Base-by-base conservation (phyloP, 139 green algal genomes). In the Diplosphaera chodatii region DNA sequence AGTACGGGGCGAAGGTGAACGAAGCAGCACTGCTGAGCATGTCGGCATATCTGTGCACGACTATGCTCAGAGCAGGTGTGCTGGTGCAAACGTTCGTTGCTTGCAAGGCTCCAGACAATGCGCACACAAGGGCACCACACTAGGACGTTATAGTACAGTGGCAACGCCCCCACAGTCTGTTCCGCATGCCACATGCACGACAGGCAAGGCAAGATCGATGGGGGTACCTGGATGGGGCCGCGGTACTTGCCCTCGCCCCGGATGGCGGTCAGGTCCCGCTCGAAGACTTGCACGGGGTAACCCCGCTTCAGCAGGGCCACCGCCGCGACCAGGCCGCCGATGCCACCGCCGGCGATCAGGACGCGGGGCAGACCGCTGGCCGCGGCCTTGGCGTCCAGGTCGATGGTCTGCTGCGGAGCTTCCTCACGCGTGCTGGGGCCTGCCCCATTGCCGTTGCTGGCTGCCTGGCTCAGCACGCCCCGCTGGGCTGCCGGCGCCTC, bases 211-310 rank as follows among this genome's bases (percentile, higher is more conserved):
- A n/a, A n/a, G n/a, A n/a, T n/a, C n/a, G n/a, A n/a, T n/a, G n/a
- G n/a, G n/a, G n/a, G 13, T 67, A 96, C 88, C 84, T 96, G 90
- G 71, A 98, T 98, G 32, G 93, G 93, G 0, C 93, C 93, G 1
- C 93, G 78, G 79, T 97, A 97, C 70, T 97, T 97, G 80, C 91
- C 91, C 80, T 97, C 91, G 6, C 91, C 91, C 0, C 93, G 85
- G 31, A 98, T 95, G 27, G 93, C 92, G 1, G 89, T 97, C 34
- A 97, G 66, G 73, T 98, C 94, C 2, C 92, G 77, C 85, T 98
- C 93, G 67, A 92, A 91, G 15, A 98, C 81, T n/a, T 85, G 75
- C 0, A 96, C 86, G 6, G 91, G 66, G 32, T 92, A 87, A n/a
- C 92, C 91, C 64, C 87, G 81, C 77, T 94, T 96, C 1, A 96